Conservation (phyloP, 148 eudicot genomes). For the Persicaria maculosa region DNA sequence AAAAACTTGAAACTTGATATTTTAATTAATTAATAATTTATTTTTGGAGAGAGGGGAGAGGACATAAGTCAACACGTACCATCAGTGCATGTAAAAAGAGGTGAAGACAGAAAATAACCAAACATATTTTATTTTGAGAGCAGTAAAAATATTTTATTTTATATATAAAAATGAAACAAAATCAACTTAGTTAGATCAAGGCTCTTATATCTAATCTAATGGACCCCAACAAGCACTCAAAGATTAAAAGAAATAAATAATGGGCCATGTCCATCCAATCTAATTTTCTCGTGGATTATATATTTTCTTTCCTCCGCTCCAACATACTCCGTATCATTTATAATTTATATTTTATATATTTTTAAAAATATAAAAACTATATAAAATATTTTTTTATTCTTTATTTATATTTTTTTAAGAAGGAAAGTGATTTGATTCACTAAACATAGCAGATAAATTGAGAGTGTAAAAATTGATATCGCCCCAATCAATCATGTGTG, state of each 20-base stretch:
- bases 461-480: too few relatives aligned
- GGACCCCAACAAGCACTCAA: constrained; percentile 1
- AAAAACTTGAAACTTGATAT: not conserved
- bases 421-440: too few relatives aligned
- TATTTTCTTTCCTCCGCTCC: not conserved
- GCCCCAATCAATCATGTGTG: too few relatives aligned
- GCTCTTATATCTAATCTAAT: not conserved
- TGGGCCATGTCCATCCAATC: not conserved
- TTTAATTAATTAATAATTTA: not conserved
- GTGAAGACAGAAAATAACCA: constrained; percentile 7
- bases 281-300: not conserved
- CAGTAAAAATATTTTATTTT: too few relatives aligned
- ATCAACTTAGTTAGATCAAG: constrained; percentile 12
- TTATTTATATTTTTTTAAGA: too few relatives aligned
- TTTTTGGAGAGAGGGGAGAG: not conserved
- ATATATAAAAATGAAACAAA: not conserved
- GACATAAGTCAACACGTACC: constrained; percentile 6
- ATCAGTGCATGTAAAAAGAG: not conserved
- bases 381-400: too few relatives aligned
- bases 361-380: too few relatives aligned
- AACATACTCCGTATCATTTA: too few relatives aligned
- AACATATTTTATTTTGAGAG: not conserved
- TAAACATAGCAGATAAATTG: too few relatives aligned
- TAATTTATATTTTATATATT: too few relatives aligned
- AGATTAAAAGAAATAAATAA: not conserved